Percentiles rank a stretch among this genome's conserved stretches.
Evolutionary conservation across 305 asterid genomes (phyloP).

Genomic region (Fraxinus nigra): DNA sequence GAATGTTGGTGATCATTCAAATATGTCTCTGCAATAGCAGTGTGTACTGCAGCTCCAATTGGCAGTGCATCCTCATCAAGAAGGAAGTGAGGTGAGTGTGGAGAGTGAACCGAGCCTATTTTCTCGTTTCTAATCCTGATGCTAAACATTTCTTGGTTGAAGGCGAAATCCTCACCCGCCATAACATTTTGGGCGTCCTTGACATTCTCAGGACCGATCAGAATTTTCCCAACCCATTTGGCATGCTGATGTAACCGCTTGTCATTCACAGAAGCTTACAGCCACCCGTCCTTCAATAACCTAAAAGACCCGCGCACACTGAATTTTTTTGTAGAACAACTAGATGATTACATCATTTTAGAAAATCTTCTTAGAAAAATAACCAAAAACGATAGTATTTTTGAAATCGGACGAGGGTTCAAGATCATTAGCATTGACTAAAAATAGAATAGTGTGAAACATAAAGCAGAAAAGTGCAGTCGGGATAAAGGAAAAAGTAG

Average conservation of each 20-base stretch:
- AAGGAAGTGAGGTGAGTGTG: constrained; percentile 79
- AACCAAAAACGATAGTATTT: not conserved
- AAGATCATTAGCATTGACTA: too few relatives aligned
- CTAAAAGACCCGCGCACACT: constrained; percentile 25
- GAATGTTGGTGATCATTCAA: constrained; percentile 32
- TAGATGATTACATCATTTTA: not conserved
- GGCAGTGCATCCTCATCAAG: constrained; percentile 76
- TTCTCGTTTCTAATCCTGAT: constrained; percentile 56
- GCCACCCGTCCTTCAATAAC: constrained; percentile 64
- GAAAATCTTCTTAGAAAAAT: not conserved
- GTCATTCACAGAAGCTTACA: constrained; percentile 59
- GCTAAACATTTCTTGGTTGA: constrained; percentile 54
- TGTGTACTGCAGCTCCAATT: constrained; percentile 61
- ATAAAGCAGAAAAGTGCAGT: too few relatives aligned
- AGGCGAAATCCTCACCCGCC: constrained; percentile 87
- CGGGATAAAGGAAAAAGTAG: too few relatives aligned
- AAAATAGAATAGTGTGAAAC: too few relatives aligned
- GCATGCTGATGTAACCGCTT: constrained; percentile 50
- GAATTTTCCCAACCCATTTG: constrained; percentile 48
- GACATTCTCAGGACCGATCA: constrained; percentile 52
- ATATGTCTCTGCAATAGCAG: constrained; percentile 62
- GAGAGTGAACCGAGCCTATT: constrained; percentile 56
- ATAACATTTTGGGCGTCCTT: constrained; percentile 43
- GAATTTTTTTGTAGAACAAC: not conserved
- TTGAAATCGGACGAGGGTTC: not conserved